Percentiles rank a stretch among this genome's conserved stretches.
Evolutionary conservation across 2,329 filamentous ascomycete genomes (phyloP).

Genomic region (Fonsecaea pedrosoi): DNA sequence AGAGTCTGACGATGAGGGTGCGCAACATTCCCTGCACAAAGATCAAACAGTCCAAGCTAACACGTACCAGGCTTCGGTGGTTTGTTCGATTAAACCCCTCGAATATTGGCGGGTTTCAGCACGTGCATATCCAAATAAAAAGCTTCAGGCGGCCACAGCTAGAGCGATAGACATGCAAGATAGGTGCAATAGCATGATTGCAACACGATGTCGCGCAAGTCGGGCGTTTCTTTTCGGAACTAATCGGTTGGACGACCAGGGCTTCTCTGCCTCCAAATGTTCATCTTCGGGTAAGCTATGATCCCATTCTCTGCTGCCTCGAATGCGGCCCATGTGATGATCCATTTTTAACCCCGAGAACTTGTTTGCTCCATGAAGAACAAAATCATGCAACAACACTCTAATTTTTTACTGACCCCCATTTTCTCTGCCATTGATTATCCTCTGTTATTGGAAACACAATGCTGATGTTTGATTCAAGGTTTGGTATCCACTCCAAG

Average conservation of each 20-base stretch:
- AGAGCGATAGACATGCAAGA: slow-evolving; percentile 44
- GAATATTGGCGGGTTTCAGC: slow-evolving; percentile 39
- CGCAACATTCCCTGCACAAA: slow-evolving; percentile 50
- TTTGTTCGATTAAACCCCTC: slow-evolving; percentile 70
- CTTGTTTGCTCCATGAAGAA: slow-evolving; percentile 61
- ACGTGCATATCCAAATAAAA: slow-evolving; percentile 48
- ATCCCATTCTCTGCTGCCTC: slow-evolving; percentile 25
- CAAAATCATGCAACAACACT: slow-evolving; percentile 69
- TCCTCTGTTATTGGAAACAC: background rate
- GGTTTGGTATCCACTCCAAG: background rate
- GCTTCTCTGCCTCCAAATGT: background rate
- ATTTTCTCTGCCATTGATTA: slow-evolving; percentile 8
- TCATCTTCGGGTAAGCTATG: slow-evolving; percentile 33
- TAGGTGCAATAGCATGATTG: slow-evolving; percentile 42
- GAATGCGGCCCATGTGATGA: slow-evolving; percentile 61
- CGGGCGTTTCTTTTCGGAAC: background rate
- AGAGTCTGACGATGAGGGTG: slow-evolving; percentile 67
- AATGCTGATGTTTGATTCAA: background rate
- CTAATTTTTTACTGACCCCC: slow-evolving; percentile 74
- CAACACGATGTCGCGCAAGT: background rate
- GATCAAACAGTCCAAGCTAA: slow-evolving; percentile 46
- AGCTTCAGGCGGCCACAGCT: slow-evolving; percentile 46
- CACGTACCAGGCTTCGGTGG: slow-evolving; percentile 70
- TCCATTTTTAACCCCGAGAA: slow-evolving; percentile 70
- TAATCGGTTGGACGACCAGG: background rate